These are phyloP conservation scores for Chrysoporthe cubensis DNA, from an alignment of 2,329 filamentous ascomycete genomes.

Conservation along the genomic window DNA sequence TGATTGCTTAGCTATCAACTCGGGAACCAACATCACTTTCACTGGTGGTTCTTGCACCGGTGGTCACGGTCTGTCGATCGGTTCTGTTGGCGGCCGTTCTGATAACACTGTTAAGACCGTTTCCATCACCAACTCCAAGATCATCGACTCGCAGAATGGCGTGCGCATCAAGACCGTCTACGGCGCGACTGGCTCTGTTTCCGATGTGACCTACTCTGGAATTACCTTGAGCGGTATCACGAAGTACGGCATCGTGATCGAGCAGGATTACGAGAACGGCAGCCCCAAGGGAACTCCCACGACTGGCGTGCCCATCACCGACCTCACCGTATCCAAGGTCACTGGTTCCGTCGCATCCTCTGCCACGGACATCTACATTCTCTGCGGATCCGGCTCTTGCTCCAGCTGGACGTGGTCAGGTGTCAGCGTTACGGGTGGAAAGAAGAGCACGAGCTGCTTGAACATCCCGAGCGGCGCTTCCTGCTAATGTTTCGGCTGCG, in stretches of 20 bases:
- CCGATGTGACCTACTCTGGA: slow-evolving; percentile 40
- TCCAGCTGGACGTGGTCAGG: slow-evolving; percentile 57
- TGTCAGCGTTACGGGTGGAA: slow-evolving; percentile 55
- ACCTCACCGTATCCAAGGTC: slow-evolving; percentile 48
- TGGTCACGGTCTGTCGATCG: slow-evolving; percentile 49
- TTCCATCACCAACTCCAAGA: slow-evolving; percentile 51
- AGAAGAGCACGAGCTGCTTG: slow-evolving; percentile 30
- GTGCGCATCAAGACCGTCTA: slow-evolving; percentile 55
- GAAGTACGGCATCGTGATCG: slow-evolving; percentile 43
- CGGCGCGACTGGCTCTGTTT: slow-evolving; percentile 49
- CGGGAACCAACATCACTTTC: slow-evolving; percentile 53
- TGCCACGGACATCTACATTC: slow-evolving; percentile 53
- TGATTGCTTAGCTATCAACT: slow-evolving; percentile 63
- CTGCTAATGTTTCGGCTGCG: background rate
- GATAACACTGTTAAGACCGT: slow-evolving; percentile 58
- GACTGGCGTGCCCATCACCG: slow-evolving; percentile 55
- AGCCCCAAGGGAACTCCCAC: slow-evolving; percentile 51
- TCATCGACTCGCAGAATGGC: slow-evolving; percentile 58
- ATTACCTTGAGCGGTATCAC: slow-evolving; percentile 34
- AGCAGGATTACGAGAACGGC: slow-evolving; percentile 53
- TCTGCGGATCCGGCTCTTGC: slow-evolving; percentile 56
- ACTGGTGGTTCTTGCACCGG: slow-evolving; percentile 48
- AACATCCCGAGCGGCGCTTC: slow-evolving; percentile 17
- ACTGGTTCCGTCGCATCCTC: slow-evolving; percentile 45
- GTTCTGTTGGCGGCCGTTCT: slow-evolving; percentile 50